Conservation (phyloP, 73 alveolate species). For the Tetrahymena malaccensis region DNA sequence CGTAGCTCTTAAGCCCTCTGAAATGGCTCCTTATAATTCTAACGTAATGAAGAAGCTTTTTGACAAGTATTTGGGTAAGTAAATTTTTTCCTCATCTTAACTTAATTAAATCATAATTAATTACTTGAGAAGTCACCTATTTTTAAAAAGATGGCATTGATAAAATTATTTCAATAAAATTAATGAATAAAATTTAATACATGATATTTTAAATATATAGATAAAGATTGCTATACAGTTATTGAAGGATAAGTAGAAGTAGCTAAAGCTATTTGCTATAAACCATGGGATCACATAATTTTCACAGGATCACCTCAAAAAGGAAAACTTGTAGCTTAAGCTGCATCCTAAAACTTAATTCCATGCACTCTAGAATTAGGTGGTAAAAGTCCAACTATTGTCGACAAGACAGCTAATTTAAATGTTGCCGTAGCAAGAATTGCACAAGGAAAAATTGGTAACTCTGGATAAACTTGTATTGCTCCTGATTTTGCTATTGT, state of each 20-base stretch:
- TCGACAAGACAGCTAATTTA: constrained; percentile 76
- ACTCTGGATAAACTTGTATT: constrained; percentile 92
- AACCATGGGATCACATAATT: constrained; percentile 77
- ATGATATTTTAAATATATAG: constrained; percentile 20
- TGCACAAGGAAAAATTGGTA: neutral
- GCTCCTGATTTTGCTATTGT: constrained; percentile 92
- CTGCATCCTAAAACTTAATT: constrained; percentile 83
- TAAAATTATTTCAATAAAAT: no score
- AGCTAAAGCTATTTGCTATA: constrained; percentile 66
- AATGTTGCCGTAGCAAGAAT: constrained; percentile 73
- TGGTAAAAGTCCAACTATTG: constrained; percentile 93
- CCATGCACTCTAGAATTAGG: constrained; percentile 95
- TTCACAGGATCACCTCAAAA: constrained; percentile 93
- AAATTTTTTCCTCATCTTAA: neutral
- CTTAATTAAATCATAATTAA: no score
- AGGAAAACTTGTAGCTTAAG: constrained; percentile 90
- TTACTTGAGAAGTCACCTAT: no score
- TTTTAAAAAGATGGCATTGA: no score
- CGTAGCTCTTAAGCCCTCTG: constrained; percentile 87
- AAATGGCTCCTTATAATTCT: constrained; percentile 70
- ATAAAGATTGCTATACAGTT: constrained; percentile 62
- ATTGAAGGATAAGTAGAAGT: constrained; percentile 93
- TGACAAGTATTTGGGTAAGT: constrained; percentile 50
- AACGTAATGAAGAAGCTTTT: constrained; percentile 63
- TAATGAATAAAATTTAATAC: no score